Base-by-base conservation (phyloP, 345 rosid genomes). In the Heritiera fomes region DNA sequence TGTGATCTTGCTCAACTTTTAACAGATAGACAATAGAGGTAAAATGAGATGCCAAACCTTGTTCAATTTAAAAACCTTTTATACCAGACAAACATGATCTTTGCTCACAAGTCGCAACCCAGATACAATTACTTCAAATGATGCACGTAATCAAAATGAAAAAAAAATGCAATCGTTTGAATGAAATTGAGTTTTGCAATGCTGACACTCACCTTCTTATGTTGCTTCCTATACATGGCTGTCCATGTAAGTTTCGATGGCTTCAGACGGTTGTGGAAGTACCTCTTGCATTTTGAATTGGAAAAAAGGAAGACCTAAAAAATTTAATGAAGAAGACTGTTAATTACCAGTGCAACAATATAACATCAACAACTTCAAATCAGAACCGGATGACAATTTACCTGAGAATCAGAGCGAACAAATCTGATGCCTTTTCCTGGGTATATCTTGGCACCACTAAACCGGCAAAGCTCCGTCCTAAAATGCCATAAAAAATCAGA, bases 241-340 rank as follows among this genome's bases (percentile, higher is more conserved):
- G 97, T 90, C 97, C 97, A 92, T 18, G 86, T 67, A 82, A 92
- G 93, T 91, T 92, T 90, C 1, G 94, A 92, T 7, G 94, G 97
- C 89, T 92, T 92, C 86, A 90, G 78, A 60, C 90, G 86, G 77
- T 89, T 88, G 81, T 92, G 97, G 80, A 92, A 92, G 75, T 92
- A 92, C 84, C 91, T 87, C 88, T 92, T 89, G 81, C 93, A 92
- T 80, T 92, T 92, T 4, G 97, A 92, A 83, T 90, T 92, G 30
- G 80, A 76, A 77, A 92, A 92, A 77, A 92, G 85, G 86, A 92
- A 92, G 66, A 90, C 97, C 97, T 92, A 20, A 15, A 68, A 28
- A 8, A 67, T 77, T 8, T 66, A 65, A 38, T 23, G 34, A 61
- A 50, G 23, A 43, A 32, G 7, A 28, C 15, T 71, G 18, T 11